phyloP scores from a whole-genome alignment of 2,329 filamentous ascomycete species.

The Remersonia thermophila region DNA sequence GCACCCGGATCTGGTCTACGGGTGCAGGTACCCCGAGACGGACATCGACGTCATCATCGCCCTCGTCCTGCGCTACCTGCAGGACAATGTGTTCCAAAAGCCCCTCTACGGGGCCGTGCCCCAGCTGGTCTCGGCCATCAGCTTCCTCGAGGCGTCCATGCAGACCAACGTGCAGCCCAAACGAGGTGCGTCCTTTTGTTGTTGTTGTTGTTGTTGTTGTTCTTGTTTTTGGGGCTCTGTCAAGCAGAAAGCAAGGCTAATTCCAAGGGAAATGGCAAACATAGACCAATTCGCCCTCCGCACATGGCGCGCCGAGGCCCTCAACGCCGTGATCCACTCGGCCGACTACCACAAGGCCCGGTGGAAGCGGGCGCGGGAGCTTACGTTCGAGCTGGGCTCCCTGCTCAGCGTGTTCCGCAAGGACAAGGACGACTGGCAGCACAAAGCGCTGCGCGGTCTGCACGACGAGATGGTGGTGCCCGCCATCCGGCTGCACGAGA shows the following conservation, averaged over 20 bases:
- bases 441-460: conserved; percentile 16
- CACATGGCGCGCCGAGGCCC: conserved; percentile 27
- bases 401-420: conserved; percentile 20
- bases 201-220: too few species aligned
- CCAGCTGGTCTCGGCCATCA: conserved; percentile 19
- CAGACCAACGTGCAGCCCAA: conserved; percentile 25
- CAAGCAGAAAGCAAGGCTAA: neutral
- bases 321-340: conserved; percentile 24
- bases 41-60: conserved; percentile 27
- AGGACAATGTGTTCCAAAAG: conserved; percentile 25
- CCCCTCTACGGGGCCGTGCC: conserved; percentile 20
- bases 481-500: conserved; percentile 27
- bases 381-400: conserved; percentile 20
- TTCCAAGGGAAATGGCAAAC: too few species aligned
- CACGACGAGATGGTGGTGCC: conserved; percentile 22
- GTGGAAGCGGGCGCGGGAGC: conserved; percentile 14
- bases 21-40: conserved; percentile 23
- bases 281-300: conserved; percentile 26
- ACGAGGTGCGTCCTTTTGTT: too few species aligned
- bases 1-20: conserved; percentile 23
- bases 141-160: conserved; percentile 25
- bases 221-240: too few species aligned
- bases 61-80: conserved; percentile 24
- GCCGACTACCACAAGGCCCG: conserved; percentile 20
- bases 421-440: conserved; percentile 13